Base-by-base conservation (phyloP, 441 rosid species). In the Bruguiera hainesii region DNA sequence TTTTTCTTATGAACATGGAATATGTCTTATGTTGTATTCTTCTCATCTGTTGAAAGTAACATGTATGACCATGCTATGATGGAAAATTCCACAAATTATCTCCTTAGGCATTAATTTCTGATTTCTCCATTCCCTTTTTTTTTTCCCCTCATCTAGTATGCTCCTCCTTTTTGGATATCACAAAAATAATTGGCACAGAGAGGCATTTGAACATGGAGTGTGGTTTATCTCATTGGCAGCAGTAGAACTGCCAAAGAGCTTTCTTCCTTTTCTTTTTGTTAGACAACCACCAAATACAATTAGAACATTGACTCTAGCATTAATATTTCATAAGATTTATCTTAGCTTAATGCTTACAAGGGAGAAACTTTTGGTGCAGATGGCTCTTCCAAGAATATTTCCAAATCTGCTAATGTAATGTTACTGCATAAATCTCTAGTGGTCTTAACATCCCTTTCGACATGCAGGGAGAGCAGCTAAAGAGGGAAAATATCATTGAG, bases 381-480 rank as follows among this genome's bases (percentile, higher is more conserved):
- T 18, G 50, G 48, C 18, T 55, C 58, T 42, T 13, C 46, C 39
- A 56, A 73, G 33, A 42, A 59, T 62, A 9, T 63, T 74, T 16
- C 39, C 15, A 59, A 3, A 26, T 25, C 51, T 59, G 39, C 16
- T 64, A 25, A 64, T 55, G 25, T 10, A 20, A 31, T 30, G 16
- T 49, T 64, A 61, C 26, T 30, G 37, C 20, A 21, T 30, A 50
- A 61, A 29, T 35, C n/a, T 20, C 39, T 56, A 52, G 13, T 56
- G 46, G 11, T 46, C 71, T 64, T n/a, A 60, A 46, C 18, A 10
- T 69, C 52, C 21, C 25, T 63, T 53, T 65, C 67, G 79, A 52
- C 35, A 9, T 77, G 52, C 77, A 95, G 98, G 98, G 89, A 71
- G 99, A 95, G 77, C 99, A 91, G 80, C 49, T 95, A 80, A 87